Percentiles rank a stretch among this genome's conserved stretches.
Evolutionary conservation across 352 stramenopile genomes (phyloP).

Genomic region (Pythium aquatile): DNA sequence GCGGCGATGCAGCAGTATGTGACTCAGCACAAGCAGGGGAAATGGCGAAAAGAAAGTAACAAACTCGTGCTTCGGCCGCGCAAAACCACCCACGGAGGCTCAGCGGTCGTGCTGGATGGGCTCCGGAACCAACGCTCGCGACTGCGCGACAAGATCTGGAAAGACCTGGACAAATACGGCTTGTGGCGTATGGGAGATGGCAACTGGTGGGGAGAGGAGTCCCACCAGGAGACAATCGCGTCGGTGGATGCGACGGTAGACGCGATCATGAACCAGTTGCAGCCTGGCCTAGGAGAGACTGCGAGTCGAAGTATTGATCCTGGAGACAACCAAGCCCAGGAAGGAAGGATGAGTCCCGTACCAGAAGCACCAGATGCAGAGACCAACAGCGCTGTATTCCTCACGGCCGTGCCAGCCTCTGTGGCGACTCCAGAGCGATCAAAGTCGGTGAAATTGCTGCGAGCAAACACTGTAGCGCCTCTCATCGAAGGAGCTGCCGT

Average conservation of each 20-base stretch:
- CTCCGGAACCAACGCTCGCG: constrained; percentile 26
- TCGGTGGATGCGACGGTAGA: constrained; percentile 50
- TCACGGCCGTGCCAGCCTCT: constrained; percentile 27
- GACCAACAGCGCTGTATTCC: constrained; percentile 25
- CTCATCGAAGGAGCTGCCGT: neutral
- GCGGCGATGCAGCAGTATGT: constrained; percentile 14
- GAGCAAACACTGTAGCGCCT: neutral
- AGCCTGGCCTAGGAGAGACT: neutral
- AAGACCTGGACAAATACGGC: constrained; percentile 52
- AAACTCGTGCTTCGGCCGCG: constrained; percentile 29
- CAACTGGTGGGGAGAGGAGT: constrained; percentile 13
- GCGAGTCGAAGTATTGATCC: neutral
- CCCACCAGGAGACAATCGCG: constrained; percentile 25
- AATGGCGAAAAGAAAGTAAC: constrained; percentile 16
- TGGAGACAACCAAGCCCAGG: constrained; percentile 3
- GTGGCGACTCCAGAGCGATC: neutral
- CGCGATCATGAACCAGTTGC: constrained; percentile 50
- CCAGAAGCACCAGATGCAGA: neutral
- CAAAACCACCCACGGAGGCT: constrained; percentile 30
- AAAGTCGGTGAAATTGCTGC: neutral
- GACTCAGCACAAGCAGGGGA: neutral
- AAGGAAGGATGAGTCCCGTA: neutral
- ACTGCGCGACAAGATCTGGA: constrained; percentile 53
- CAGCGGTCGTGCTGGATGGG: constrained; percentile 33
- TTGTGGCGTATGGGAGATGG: constrained; percentile 43